These are phyloP conservation scores for Fusarium cicatricum DNA, from an alignment of 2,329 filamentous ascomycete genomes.

Conservation along the genomic window DNA sequence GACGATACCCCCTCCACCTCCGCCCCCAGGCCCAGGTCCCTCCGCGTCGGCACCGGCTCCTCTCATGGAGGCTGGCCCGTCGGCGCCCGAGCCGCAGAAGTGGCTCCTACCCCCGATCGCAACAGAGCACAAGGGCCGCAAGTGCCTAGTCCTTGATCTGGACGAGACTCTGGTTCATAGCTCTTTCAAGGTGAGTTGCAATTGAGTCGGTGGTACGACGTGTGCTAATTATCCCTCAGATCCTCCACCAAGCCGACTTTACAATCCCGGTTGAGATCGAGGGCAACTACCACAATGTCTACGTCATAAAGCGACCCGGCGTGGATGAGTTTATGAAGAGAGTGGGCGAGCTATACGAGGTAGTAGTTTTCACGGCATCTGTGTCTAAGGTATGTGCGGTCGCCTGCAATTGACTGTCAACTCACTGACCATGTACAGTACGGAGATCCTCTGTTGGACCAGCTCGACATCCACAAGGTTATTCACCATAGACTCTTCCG, in stretches of 20 bases:
- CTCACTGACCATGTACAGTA: slow-evolving; percentile 66
- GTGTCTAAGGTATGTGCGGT: slow-evolving; percentile 81
- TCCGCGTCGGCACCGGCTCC: slow-evolving; percentile 52
- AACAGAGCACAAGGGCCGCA: slow-evolving; percentile 83
- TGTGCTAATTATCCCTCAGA: slow-evolving; percentile 61
- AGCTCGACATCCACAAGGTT: slow-evolving; percentile 96
- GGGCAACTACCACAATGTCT: slow-evolving; percentile 98
- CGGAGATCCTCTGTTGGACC: slow-evolving; percentile 93
- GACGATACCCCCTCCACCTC: slow-evolving; percentile 56
- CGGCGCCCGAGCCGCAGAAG: slow-evolving; percentile 58
- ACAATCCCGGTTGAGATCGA: slow-evolving; percentile 99
- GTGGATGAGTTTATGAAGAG: slow-evolving; percentile 99
- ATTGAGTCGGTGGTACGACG: neutral
- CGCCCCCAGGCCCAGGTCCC: slow-evolving; percentile 57
- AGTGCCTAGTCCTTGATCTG: slow-evolving; percentile 93
- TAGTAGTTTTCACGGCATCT: slow-evolving; percentile 97
- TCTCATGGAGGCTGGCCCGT: slow-evolving; percentile 52
- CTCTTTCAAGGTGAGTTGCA: slow-evolving; percentile 84
- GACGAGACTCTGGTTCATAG: slow-evolving; percentile 98
- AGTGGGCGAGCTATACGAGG: slow-evolving; percentile 96
- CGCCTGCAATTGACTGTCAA: neutral
- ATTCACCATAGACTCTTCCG: slow-evolving; percentile 96
- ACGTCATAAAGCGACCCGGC: slow-evolving; percentile 98
- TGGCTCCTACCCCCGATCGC: slow-evolving; percentile 84
- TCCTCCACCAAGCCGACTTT: slow-evolving; percentile 97